phyloP scores from a whole-genome alignment of 2,329 filamentous ascomycete species.

The Verticillium albo-atrum region DNA sequence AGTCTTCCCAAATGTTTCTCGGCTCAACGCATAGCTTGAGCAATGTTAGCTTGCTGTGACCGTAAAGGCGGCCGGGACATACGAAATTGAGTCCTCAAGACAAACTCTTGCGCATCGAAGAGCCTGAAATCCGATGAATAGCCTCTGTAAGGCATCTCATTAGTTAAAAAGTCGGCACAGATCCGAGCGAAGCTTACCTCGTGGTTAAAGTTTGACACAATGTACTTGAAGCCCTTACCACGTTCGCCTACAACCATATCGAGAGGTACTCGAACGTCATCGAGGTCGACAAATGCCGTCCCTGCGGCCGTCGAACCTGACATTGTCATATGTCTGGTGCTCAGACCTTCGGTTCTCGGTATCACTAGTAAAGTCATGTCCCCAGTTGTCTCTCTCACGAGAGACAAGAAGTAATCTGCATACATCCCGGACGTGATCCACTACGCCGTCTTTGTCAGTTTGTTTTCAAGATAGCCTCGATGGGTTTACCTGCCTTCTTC shows the following conservation, averaged over 20 bases:
- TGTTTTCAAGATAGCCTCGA: too few species aligned
- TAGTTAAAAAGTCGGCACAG: too few species aligned
- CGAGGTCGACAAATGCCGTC: slow-evolving; percentile 47
- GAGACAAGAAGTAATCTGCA: slow-evolving; percentile 53
- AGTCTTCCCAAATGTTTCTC: slow-evolving; percentile 13
- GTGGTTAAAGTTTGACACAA: slow-evolving; percentile 39
- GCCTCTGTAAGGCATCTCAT: slow-evolving; percentile 24
- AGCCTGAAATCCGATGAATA: slow-evolving; percentile 46
- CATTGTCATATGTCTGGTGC: slow-evolving; percentile 49
- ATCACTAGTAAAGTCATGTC: slow-evolving; percentile 52
- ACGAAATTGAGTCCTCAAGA: slow-evolving; percentile 41
- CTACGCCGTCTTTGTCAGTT: slow-evolving; percentile 18
- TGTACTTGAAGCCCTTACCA: slow-evolving; percentile 40
- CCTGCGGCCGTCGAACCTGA: slow-evolving; percentile 58
- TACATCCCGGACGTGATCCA: slow-evolving; percentile 57
- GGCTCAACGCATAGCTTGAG: slow-evolving; percentile 8
- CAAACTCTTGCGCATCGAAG: slow-evolving; percentile 52
- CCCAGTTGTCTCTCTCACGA: slow-evolving; percentile 38
- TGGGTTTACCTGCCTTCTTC: slow-evolving; percentile 47
- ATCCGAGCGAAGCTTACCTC: slow-evolving; percentile 27
- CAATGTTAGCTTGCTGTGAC: neutral
- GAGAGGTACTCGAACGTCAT: slow-evolving; percentile 46
- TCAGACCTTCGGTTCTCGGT: slow-evolving; percentile 40
- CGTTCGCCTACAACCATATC: slow-evolving; percentile 46
- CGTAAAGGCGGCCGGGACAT: slow-evolving; percentile 15